Evolutionary conservation across 345 rosid species (phyloP), one percentile per base, ranked within the genome.

Genomic region (Jatropha curcas): DNA sequence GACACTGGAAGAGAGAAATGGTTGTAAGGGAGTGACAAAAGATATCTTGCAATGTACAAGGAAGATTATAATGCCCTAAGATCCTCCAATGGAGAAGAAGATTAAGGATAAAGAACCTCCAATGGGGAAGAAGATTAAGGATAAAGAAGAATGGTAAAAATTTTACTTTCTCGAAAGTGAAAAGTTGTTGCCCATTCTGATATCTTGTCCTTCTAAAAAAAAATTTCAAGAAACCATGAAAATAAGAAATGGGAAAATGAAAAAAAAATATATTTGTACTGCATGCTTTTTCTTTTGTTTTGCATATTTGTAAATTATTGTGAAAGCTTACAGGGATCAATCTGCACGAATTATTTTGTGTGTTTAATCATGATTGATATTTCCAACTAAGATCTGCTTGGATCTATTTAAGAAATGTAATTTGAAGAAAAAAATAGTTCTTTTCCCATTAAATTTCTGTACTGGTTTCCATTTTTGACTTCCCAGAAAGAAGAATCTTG

Each of bases 31-130:
- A 8, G 6, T 11, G 31, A 11, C 14, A 12, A 11, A 5, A n/a
- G 25, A 12, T 55, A 22, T 55, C 59, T 55, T 55, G 59, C 59
- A 55, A 55, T n/a, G n/a, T n/a, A n/a, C n/a, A n/a, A n/a, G n/a
- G n/a, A n/a, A n/a, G n/a, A n/a, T n/a, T n/a, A n/a, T n/a, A n/a
- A n/a, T n/a, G n/a, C n/a, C n/a, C n/a, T n/a, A n/a, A n/a, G n/a
- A n/a, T n/a, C n/a, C n/a, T n/a, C n/a, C n/a, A n/a, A n/a, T n/a
- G n/a, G n/a, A n/a, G n/a, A n/a, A n/a, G n/a, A n/a, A n/a, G n/a
- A n/a, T n/a, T n/a, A n/a, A n/a, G n/a, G n/a, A n/a, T n/a, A n/a
- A n/a, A n/a, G n/a, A n/a, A n/a, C n/a, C n/a, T n/a, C n/a, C n/a
- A n/a, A 67, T 28, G 56, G 22, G 57, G 28, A 66, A 46, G 56